Base-by-base conservation (phyloP, 441 rosid species). In the Adansonia gregorii region DNA sequence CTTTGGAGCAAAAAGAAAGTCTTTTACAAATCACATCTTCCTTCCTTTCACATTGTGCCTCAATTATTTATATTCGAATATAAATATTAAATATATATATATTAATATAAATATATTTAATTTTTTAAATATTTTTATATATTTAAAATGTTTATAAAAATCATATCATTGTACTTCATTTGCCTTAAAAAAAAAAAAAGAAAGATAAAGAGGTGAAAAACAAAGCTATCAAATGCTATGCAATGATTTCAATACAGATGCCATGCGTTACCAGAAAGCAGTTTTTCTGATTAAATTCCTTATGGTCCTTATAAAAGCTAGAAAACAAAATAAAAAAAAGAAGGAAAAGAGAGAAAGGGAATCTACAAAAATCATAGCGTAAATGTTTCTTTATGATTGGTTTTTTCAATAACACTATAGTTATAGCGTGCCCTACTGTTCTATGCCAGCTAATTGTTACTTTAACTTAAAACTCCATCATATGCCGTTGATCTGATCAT, bases 231-330 rank as follows among this genome's bases (percentile, higher is more conserved):
- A 77, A 82, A 87, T 88, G 89, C 81, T 83, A 70, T 64, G 71
- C 75, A 84, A 84, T 82, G 83, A 88, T 77, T 88, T 76, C 84
- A 27, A 56, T 76, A 49, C 64, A 81, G 90, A 88, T 87, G 76
- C 87, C 71, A 5, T 76, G 90, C 89, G 88, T 89, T 85, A 81
- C 12, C 69, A 63, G 73, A 83, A 88, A 90, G 98, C 89, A 86
- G 83, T 82, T 73, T 46, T 72, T 54, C 27, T 72, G 79, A 79
- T 84, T 45, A 39, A 78, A 58, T 72, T 81, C 83, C 51, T 79
- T 84, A 51, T 27, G 66, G 69, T 52, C 75, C 60, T 72, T 80
- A 56, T 79, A 83, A 58, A 51, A 17, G 82, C 78, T 35, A 64
- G 68, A 75, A 74, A 73, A 76, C 78, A 81, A 70, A n/a, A 73